phyloP scores from a whole-genome alignment of 2,329 filamentous ascomycete genomes.

The Talaromyces amestolkiae region DNA sequence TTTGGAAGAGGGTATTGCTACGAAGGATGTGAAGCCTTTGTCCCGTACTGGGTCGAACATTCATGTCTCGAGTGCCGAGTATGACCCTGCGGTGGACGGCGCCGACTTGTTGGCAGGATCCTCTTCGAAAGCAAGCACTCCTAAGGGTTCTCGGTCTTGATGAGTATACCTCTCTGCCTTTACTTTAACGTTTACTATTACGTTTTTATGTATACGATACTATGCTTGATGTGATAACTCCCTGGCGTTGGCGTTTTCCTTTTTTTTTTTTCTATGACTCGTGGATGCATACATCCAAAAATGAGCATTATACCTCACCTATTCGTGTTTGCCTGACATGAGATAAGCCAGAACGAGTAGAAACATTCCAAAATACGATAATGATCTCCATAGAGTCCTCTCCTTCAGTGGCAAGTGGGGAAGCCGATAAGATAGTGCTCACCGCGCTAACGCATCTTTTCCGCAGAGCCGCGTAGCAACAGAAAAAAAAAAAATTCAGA shows the following conservation, averaged over 20 bases:
- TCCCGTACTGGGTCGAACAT: not conserved
- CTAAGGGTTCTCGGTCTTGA: constrained; percentile 11
- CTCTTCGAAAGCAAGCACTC: constrained; percentile 2
- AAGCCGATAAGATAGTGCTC: not conserved
- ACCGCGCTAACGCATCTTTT: constrained; percentile 15
- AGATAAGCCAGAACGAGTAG: no score
- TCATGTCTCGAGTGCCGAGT: constrained; percentile 7
- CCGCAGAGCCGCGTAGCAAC: constrained; percentile 19
- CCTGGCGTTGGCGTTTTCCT: constrained; percentile 11
- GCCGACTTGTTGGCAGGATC: constrained; percentile 12
- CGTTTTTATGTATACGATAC: constrained; percentile 13
- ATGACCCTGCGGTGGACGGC: constrained; percentile 11
- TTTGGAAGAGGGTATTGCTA: constrained; percentile 30
- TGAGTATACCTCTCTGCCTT: not conserved
- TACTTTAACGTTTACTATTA: not conserved
- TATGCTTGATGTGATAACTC: constrained; percentile 10
- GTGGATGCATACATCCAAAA: constrained; percentile 3
- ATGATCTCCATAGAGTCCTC: not conserved
- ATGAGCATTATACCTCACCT: not conserved
- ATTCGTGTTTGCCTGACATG: no score
- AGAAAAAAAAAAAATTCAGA: constrained; percentile 17
- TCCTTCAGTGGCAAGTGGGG: not conserved
- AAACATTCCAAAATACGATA: no score
- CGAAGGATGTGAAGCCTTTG: constrained; percentile 18
- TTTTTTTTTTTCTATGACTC: not conserved